Percentiles rank a stretch among this genome's conserved stretches.
phyloP scores from a whole-genome alignment of 2,329 filamentous ascomycete genomes.

The Fusarium sp. region DNA sequence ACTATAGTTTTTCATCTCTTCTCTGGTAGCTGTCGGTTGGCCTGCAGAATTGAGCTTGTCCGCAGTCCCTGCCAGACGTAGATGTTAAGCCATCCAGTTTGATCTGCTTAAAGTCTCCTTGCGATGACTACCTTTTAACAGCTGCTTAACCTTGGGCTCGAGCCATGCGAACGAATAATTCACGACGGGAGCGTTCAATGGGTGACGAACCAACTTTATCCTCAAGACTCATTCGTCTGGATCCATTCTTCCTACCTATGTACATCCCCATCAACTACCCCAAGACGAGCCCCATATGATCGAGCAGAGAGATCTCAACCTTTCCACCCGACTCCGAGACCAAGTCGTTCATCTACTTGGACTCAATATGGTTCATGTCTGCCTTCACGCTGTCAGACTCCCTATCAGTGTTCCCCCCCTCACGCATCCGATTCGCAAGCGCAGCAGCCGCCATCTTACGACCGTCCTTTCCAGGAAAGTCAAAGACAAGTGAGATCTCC shows the following conservation, averaged over 20 bases:
- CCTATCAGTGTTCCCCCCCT: background rate
- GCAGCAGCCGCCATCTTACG: background rate
- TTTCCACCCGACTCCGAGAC: background rate
- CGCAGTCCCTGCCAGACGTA: too few relatives aligned
- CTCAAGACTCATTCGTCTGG: background rate
- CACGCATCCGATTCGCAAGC: background rate
- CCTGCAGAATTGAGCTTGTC: too few relatives aligned
- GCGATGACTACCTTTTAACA: background rate
- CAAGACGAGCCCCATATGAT: background rate
- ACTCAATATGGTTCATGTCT: background rate
- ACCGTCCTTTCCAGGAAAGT: background rate
- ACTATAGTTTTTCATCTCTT: too few relatives aligned
- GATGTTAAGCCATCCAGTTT: too few relatives aligned
- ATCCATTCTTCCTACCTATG: background rate
- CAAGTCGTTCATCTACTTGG: background rate
- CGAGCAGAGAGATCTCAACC: background rate
- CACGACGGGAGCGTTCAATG: background rate
- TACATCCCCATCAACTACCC: background rate
- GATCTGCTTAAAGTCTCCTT: too few relatives aligned
- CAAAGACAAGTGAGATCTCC: background rate
- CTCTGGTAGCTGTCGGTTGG: too few relatives aligned
- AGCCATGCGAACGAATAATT: background rate
- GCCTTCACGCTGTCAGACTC: background rate
- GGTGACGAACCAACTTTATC: background rate
- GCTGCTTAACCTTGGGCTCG: background rate